phyloP scores from a whole-genome alignment of 2,329 filamentous ascomycete genomes.

The Fusarium dimerum region DNA sequence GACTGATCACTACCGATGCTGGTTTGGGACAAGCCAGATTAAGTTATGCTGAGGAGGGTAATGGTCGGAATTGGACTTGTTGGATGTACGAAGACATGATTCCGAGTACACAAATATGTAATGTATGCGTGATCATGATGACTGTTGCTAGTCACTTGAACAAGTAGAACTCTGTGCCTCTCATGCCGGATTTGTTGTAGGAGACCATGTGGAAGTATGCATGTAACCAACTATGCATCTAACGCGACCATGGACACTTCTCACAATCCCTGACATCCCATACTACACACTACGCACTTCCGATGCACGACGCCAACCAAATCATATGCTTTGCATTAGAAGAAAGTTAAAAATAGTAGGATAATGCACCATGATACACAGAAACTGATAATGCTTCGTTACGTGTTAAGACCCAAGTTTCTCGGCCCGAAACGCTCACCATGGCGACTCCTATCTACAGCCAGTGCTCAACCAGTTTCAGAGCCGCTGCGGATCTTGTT shows the following conservation, averaged over 20 bases:
- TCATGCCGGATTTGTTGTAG: no score
- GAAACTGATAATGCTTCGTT: conserved; percentile 19
- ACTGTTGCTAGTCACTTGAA: no score
- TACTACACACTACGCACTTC: neutral
- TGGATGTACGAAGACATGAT: no score
- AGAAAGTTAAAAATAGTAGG: no score
- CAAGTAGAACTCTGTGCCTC: no score
- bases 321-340: neutral
- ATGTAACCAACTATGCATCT: conserved; percentile 36
- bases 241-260: conserved; percentile 28
- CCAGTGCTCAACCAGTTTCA: conserved; percentile 26
- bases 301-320: neutral
- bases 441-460: conserved; percentile 22
- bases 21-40: neutral
- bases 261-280: neutral
- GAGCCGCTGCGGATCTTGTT: conserved; percentile 83
- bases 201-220: conserved; percentile 23
- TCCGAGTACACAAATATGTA: no score
- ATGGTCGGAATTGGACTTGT: neutral
- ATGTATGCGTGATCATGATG: no score
- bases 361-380: neutral
- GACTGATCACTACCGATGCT: neutral
- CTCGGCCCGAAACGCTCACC: conserved; percentile 7
- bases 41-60: neutral
- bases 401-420: conserved; percentile 7